Percentiles rank a stretch among this genome's conserved stretches.
phyloP scores from a whole-genome alignment of 495 filamentous ascomycete species.

The Penicillium psychrofluorescens region DNA sequence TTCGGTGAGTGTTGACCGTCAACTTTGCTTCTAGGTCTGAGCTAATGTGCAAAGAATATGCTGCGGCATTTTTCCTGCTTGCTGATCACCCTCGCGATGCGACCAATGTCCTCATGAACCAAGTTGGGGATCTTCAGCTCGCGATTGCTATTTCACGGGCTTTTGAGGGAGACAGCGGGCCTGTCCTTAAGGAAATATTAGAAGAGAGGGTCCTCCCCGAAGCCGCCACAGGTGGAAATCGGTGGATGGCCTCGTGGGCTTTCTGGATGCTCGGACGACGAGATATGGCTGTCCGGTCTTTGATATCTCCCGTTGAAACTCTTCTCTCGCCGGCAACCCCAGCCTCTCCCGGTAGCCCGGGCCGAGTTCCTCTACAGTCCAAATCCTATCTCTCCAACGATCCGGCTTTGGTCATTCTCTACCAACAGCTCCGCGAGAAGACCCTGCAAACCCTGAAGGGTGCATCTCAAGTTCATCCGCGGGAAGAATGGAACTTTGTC shows the following conservation, averaged over 20 bases:
- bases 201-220: constrained; percentile 72
- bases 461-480: constrained; percentile 70
- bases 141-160: constrained; percentile 84
- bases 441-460: constrained; percentile 81
- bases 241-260: constrained; percentile 94
- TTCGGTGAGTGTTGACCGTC: constrained; percentile 52
- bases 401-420: constrained; percentile 79
- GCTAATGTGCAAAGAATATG: constrained; percentile 60
- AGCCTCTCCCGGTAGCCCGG: constrained; percentile 38
- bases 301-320: constrained; percentile 77
- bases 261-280: constrained; percentile 84
- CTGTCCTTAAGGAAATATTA: constrained; percentile 64
- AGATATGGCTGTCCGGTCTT: constrained; percentile 79
- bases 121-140: constrained; percentile 81
- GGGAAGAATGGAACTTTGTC: constrained; percentile 83
- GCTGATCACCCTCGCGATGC: constrained; percentile 82
- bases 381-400: constrained; percentile 84
- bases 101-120: constrained; percentile 73
- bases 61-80: constrained; percentile 90
- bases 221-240: constrained; percentile 73
- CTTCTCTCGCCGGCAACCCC: constrained; percentile 43
- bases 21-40: neutral
- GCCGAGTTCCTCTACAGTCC: constrained; percentile 49
- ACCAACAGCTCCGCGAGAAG: constrained; percentile 78
- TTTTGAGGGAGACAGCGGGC: constrained; percentile 80